Evolutionary conservation across 352 stramenopile genomes (phyloP), one percentile per base, ranked within the genome.

Genomic region (Lagenidium giganteum): DNA sequence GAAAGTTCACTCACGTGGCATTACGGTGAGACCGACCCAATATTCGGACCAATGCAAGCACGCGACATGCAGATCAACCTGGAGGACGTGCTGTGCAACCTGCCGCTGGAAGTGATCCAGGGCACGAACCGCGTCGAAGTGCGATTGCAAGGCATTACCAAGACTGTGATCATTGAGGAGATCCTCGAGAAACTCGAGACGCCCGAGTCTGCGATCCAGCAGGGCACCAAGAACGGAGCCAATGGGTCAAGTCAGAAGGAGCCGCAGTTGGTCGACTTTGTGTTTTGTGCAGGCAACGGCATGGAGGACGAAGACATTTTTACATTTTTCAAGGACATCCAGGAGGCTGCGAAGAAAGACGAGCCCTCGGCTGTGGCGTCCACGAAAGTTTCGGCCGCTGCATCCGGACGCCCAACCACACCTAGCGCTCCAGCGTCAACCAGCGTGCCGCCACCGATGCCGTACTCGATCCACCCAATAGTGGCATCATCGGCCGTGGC

Each of bases 51-150:
- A 7, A 90, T 87, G 81, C 81, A 93, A 45, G 81, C 78, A 2
- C 80, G 82, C 16, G 81, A 93, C 43, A 93, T 93, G 81, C 81
- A 91, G 51, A 79, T 93, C 14, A 83, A 93, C 41, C 54, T 93
- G 45, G 81, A 93, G 61, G 81, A 93, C 47, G 75, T 87, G n/a
- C 41, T 93, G 37, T 85, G 73, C 28, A 88, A 87, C 34, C 31
- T 93, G 40, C 81, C 81, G 13, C 57, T 93, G 29, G 81, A 91
- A 47, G 81, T 91, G 34, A 43, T 91, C 14, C 81, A 91, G 55
- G 74, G 77, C 16, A 84, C 81, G 22, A 83, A 84, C 31, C 74
- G 78, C 38, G 75, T 93, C 28, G 78, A 89, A 43, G 74, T 87
- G 21, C 67, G 74, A 7, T 59, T 83, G n/a, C 67, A 80, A 24